Evolutionary conservation across 805 yeast species (phyloP), one percentile per base, ranked within the genome.

Genomic region (Starmera dryadoides): DNA sequence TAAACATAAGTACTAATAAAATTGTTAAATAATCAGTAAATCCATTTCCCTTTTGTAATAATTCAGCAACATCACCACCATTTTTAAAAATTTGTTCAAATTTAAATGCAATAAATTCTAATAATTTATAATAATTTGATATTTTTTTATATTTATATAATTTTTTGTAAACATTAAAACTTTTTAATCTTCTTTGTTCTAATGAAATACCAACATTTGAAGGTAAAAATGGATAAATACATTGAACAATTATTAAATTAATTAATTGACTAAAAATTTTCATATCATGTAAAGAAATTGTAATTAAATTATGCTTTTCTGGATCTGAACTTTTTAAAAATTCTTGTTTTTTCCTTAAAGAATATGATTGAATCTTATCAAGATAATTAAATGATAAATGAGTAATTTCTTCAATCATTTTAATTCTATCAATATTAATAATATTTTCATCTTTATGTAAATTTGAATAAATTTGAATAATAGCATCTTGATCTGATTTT

Each of bases 251-350:
- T 2, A 89, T 65, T 10, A 82, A 42, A 45, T 80, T 82, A 16
- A 83, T 58, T 33, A 91, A 53, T 18, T 69, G 73, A 28, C 83
- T 81, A 40, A 93, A 73, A 4, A 76, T 71, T 54, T 79, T 83
- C 71, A 91, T 79, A 56, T 93, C 98, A 50, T 86, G 88, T 9
- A 91, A 66, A 0, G 97, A 86, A 14, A 91, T 80, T 8, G 82
- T 66, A 10, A 84, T 45, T 33, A 66, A 42, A 20, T 53, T 43
- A 2, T 42, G 26, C 25, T 46, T 51, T 6, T 50, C 56, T 3
- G 47, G 36, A 30, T 44, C 49, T 3, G 33, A 12, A 15, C 33
- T 18, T 9, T 18, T 16, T 16, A 17, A 34, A 11, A 42, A 45
- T 33, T 23, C 17, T 9, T 15, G 6, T 4, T 43, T 15, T 25